Conservation (phyloP, 1,284 basidiomycete species). For the Rhodotorula sp. region DNA sequence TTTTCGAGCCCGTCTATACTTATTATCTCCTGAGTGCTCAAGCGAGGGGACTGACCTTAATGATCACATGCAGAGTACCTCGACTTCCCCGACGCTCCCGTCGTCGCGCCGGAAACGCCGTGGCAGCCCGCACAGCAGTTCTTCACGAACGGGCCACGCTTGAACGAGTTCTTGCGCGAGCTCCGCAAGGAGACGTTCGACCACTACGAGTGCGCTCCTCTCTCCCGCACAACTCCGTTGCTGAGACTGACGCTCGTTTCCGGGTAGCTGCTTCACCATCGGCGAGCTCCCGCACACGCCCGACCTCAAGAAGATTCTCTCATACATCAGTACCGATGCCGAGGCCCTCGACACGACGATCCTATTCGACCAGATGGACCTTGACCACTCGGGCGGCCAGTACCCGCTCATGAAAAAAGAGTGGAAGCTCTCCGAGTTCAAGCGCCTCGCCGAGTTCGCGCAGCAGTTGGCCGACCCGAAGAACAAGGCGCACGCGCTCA, state of each 20-base stretch:
- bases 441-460: slow-evolving; percentile 54
- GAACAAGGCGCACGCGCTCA: slow-evolving; percentile 17
- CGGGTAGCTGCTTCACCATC: slow-evolving; percentile 59
- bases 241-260: background rate
- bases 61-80: slow-evolving; percentile 8
- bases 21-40: too few species aligned
- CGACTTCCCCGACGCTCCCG: slow-evolving; percentile 46
- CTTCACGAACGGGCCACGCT: slow-evolving; percentile 55
- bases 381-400: slow-evolving; percentile 21
- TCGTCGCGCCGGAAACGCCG: slow-evolving; percentile 30
- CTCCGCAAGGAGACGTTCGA: slow-evolving; percentile 62
- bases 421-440: slow-evolving; percentile 62
- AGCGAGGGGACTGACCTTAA: too few species aligned
- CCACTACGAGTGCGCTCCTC: slow-evolving; percentile 49
- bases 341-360: slow-evolving; percentile 65
- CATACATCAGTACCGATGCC: slow-evolving; percentile 62
- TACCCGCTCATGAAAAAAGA: slow-evolving; percentile 53
- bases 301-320: slow-evolving; percentile 21
- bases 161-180: slow-evolving; percentile 67
- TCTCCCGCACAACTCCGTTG: slow-evolving; percentile 15
- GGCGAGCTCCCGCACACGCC: slow-evolving; percentile 65
- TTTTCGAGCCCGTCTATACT: background rate
- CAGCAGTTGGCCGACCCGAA: slow-evolving; percentile 57
- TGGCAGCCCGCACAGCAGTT: slow-evolving; percentile 2
- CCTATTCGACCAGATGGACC: slow-evolving; percentile 56